Evolutionary conservation across 202 grass and related monocot genomes (phyloP).

Genomic region (Zoysia matrella): DNA sequence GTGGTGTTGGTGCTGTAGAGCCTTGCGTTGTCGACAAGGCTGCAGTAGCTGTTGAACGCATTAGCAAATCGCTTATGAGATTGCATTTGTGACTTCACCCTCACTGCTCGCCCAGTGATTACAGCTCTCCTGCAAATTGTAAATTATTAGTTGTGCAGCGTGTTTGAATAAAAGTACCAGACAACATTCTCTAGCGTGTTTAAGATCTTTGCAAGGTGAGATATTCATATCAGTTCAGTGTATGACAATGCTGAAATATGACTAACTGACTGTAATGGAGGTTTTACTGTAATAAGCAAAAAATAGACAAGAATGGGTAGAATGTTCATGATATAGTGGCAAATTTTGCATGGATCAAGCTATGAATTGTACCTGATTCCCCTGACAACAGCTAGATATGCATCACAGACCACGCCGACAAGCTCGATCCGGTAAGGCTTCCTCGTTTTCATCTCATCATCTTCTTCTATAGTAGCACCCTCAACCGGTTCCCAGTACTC

Average conservation of each 20-base stretch:
- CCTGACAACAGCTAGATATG: conserved; percentile 78
- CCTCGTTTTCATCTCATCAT: conserved; percentile 19
- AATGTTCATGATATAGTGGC: background rate
- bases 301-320: background rate
- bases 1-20: conserved; percentile 84
- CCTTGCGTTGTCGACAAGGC: conserved; percentile 75
- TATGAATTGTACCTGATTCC: conserved; percentile 76
- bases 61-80: conserved; percentile 87
- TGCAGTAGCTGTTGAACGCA: conserved; percentile 72
- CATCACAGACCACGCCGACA: conserved; percentile 82
- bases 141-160: background rate
- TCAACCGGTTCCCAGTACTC: conserved; percentile 88
- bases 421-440: conserved; percentile 92
- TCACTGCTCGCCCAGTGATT: conserved; percentile 80
- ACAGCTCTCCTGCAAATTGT: conserved; percentile 82
- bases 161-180: background rate
- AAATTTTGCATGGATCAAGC: background rate
- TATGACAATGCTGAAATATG: background rate
- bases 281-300: background rate
- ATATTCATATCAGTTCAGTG: background rate
- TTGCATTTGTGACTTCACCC: conserved; percentile 84
- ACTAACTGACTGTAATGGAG: no score
- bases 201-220: background rate
- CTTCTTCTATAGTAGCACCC: conserved; percentile 18
- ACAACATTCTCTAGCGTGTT: background rate